Evolutionary conservation across 495 filamentous ascomycete species (phyloP), one percentile per base, ranked within the genome.

Genomic region (Cercophora sp.): DNA sequence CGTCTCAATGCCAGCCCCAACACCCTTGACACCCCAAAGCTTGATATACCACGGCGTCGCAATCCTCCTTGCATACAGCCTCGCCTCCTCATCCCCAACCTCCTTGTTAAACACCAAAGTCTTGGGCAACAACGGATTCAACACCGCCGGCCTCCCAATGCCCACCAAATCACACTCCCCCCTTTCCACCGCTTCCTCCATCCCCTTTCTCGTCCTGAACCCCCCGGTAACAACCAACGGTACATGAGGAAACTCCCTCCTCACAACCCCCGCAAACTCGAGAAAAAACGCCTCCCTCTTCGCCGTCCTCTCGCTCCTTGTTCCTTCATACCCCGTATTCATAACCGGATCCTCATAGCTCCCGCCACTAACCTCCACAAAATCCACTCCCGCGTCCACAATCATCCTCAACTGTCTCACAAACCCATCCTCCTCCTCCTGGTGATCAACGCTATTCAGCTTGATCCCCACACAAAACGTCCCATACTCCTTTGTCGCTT

Each of bases 281-380:
- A 84, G 67, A 70, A 84, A 85, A 71, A 84, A 85, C 6, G 80
- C 77, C 53, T 85, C 82, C n/a, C 80, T 74, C 8, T 70, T 66
- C 9, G 66, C 56, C 1, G 77, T 82, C 27, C 76, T 54, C 2
- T 55, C 67, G 8, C 25, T 32, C 22, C 44, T 48, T 20, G 69
- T 70, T 42, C 50, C 56, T 35, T 62, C 64, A 31, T 58, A 32
- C 27, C 31, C 5, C 13, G 25, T 11, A 18, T 19, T 13, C 13
- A 34, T 6, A 18, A 24, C 32, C 3, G 76, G 74, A 54, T 84
- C 69, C 56, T 84, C 79, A 60, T 79, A 84, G 5, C 61, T 70
- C 0, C 82, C 81, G 15, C 83, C 83, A 32, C 73, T 78, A 51
- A 86, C 74, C 60, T 86, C 81, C 37, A 85, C 58, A 61, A 85